Conservation (phyloP, 257 asterid genomes). For the Ilex aquifolium region DNA sequence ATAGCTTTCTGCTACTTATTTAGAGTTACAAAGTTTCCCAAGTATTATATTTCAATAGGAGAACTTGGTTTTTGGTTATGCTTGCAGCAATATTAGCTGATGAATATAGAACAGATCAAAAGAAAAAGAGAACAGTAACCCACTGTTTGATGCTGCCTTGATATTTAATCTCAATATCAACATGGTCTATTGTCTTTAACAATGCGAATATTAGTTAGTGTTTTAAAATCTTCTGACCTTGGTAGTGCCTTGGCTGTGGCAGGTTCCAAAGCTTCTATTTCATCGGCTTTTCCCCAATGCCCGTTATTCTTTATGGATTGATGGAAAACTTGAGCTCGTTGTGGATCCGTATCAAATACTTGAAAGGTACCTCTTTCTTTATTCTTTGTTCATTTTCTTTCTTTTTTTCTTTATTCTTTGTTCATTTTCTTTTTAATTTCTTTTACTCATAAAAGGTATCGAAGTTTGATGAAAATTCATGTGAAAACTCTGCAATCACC, state of each 20-base stretch:
- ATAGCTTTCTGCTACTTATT: too few species aligned
- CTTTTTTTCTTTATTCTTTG: not conserved
- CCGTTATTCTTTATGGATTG: constrained; percentile 86
- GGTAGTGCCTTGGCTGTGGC: constrained; percentile 25
- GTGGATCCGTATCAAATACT: constrained; percentile 88
- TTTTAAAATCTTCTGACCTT: not conserved
- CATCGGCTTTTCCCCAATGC: constrained; percentile 86
- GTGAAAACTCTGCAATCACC: too few species aligned
- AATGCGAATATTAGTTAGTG: not conserved
- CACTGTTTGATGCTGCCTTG: not conserved
- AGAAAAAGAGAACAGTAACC: too few species aligned
- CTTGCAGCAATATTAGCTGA: too few species aligned
- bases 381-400: not conserved
- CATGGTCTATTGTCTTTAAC: not conserved
- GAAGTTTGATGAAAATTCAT: not conserved
- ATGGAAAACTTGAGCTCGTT: constrained; percentile 88
- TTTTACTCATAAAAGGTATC: not conserved
- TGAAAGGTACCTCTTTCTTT: constrained; percentile 53
- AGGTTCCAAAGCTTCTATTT: constrained; percentile 87
- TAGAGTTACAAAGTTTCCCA: too few species aligned
- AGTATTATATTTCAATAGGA: too few species aligned
- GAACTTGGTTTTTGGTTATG: too few species aligned
- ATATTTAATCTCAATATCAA: not conserved
- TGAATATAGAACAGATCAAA: too few species aligned
- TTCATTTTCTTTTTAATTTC: not conserved